Evolutionary conservation across 2,329 filamentous ascomycete species (phyloP).

Genomic region (Fusarium neocosmosporiellum): DNA sequence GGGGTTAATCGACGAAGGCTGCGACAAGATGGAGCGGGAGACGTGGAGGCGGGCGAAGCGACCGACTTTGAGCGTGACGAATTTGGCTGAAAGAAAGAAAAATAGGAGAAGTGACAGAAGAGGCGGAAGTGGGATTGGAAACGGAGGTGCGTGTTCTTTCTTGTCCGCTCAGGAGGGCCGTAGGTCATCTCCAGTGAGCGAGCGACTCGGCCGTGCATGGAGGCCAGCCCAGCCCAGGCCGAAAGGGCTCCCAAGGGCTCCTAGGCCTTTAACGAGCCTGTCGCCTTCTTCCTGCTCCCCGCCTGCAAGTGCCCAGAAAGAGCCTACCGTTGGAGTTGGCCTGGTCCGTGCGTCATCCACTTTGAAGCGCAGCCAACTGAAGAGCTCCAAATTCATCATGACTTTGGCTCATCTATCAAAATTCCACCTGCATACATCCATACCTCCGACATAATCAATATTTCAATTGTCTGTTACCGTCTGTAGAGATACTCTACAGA

Average conservation of each 20-base stretch:
- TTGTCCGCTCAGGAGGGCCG: conserved; percentile 11
- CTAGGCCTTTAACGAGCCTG: conserved; percentile 31
- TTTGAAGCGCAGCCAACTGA: conserved; percentile 29
- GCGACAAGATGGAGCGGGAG: conserved; percentile 5
- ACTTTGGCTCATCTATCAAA: conserved; percentile 35
- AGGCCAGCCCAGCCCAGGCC: not conserved
- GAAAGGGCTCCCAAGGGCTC: not conserved
- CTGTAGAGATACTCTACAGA: conserved; percentile 26
- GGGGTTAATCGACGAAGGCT: conserved; percentile 13
- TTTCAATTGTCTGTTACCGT: not conserved
- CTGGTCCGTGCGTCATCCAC: conserved; percentile 39
- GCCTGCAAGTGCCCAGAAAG: conserved; percentile 22
- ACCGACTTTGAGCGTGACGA: not conserved
- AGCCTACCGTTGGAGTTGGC: conserved; percentile 9
- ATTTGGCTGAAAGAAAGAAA: not conserved
- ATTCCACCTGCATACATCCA: not conserved
- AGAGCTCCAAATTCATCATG: conserved; percentile 42
- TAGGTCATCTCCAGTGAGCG: conserved; percentile 12
- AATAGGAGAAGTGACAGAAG: conserved; percentile 9
- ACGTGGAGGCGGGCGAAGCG: conserved; percentile 10
- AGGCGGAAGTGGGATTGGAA: conserved; percentile 29
- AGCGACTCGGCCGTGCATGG: conserved; percentile 13
- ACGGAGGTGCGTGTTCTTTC: conserved; percentile 28
- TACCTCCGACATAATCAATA: conserved; percentile 3
- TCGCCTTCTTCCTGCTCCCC: conserved; percentile 25